phyloP scores from a whole-genome alignment of 768 basidiomycete genomes.

The Rhodotorula taiwanensis region DNA sequence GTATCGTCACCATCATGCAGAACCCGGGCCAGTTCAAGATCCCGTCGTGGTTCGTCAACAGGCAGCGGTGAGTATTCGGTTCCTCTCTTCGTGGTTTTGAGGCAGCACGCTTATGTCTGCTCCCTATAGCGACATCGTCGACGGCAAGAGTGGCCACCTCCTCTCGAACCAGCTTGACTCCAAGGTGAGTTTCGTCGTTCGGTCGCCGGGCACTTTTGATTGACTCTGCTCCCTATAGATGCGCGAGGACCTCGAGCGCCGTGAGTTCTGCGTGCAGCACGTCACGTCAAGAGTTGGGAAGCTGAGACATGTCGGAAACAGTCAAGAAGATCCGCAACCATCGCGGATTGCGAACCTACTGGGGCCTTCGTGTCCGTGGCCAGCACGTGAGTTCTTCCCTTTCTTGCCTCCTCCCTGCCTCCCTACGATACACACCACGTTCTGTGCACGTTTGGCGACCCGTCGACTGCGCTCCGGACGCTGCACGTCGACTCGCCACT shows the following conservation, averaged over 20 bases:
- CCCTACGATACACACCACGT: too few species aligned
- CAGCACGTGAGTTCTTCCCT: constrained; percentile 57
- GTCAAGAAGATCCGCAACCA: constrained; percentile 98
- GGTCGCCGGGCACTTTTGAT: background rate
- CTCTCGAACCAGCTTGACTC: constrained; percentile 95
- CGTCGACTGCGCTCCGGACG: background rate
- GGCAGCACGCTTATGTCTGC: too few species aligned
- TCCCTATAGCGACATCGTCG: constrained; percentile 62
- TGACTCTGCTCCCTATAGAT: background rate
- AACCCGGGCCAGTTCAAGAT: constrained; percentile 99
- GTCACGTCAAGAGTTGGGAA: too few species aligned
- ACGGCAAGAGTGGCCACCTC: constrained; percentile 86
- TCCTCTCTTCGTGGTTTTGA: background rate
- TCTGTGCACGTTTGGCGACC: too few species aligned
- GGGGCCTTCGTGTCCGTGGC: constrained; percentile 65
- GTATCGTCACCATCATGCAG: constrained; percentile 97
- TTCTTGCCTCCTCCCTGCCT: background rate
- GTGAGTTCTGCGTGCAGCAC: too few species aligned
- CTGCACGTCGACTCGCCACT: background rate
- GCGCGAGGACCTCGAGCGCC: constrained; percentile 91
- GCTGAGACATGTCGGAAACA: too few species aligned
- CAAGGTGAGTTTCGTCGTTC: constrained; percentile 54
- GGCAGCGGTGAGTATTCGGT: constrained; percentile 58
- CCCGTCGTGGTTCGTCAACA: constrained; percentile 98
- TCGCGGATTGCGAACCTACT: constrained; percentile 54